These are phyloP conservation scores for Kluyveromyces siamensis DNA, from an alignment of 805 yeast species.

Conservation along the genomic window DNA sequence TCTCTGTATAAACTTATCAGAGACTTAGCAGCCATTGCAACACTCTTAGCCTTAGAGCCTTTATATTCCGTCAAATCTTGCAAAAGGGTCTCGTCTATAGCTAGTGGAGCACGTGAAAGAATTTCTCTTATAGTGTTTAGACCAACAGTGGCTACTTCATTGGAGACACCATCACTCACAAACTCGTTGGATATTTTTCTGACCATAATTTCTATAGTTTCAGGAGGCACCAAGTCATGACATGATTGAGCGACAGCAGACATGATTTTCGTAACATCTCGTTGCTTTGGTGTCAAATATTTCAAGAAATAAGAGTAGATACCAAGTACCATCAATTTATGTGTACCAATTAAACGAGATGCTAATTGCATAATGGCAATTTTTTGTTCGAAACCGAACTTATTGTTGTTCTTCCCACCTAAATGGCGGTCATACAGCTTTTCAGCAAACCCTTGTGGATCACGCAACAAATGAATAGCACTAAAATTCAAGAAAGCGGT, in stretches of 20 bases:
- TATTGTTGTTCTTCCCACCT: constrained; percentile 57
- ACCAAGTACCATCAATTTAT: constrained; percentile 84
- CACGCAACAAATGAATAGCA: constrained; percentile 88
- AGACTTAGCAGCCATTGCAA: constrained; percentile 87
- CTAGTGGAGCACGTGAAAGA: constrained; percentile 85
- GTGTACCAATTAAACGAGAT: constrained; percentile 88
- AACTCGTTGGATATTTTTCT: constrained; percentile 95
- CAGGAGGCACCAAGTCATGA: constrained; percentile 97
- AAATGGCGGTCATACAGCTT: constrained; percentile 64
- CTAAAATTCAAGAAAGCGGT: constrained; percentile 68
- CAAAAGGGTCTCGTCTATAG: constrained; percentile 77
- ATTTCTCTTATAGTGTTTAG: constrained; percentile 92
- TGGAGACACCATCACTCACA: constrained; percentile 95
- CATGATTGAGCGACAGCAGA: constrained; percentile 96
- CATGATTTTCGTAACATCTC: constrained; percentile 89
- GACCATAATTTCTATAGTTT: constrained; percentile 66
- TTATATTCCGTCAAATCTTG: constrained; percentile 88
- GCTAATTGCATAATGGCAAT: constrained; percentile 80
- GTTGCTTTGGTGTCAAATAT: constrained; percentile 88
- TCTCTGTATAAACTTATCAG: constrained; percentile 83
- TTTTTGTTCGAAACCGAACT: constrained; percentile 78
- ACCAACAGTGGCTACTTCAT: constrained; percentile 98
- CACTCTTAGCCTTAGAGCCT: constrained; percentile 90
- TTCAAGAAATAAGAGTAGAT: constrained; percentile 82
- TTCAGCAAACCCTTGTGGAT: constrained; percentile 97